phyloP scores from a whole-genome alignment of 495 filamentous ascomycete species.

The Bryoglossum gracile region DNA sequence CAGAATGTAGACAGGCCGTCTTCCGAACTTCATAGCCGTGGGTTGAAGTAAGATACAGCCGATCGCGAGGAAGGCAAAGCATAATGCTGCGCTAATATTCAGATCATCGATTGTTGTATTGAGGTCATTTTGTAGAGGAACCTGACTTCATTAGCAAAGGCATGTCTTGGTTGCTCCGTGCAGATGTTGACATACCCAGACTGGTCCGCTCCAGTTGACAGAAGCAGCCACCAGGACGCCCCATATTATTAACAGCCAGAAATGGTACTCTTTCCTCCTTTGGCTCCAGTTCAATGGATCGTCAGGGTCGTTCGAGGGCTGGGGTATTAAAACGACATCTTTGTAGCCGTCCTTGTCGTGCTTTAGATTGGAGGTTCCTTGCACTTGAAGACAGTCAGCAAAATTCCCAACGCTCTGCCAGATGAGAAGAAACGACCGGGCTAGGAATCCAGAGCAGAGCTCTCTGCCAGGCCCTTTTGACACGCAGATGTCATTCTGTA shows the following conservation, averaged over 20 bases:
- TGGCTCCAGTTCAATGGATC: conserved; percentile 16
- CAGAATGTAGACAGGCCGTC: conserved; percentile 12
- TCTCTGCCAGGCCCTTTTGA: too few relatives aligned
- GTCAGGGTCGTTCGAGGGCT: conserved; percentile 12
- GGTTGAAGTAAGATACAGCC: conserved; percentile 17
- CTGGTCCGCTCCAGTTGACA: conserved; percentile 17
- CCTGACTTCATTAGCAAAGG: not conserved
- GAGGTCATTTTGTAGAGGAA: conserved; percentile 8
- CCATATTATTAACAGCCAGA: conserved; percentile 12
- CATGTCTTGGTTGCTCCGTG: not conserved
- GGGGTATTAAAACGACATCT: conserved; percentile 13
- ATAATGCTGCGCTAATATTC: conserved; percentile 16
- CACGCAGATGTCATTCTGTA: too few relatives aligned
- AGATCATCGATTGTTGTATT: conserved; percentile 12
- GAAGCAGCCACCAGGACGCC: conserved; percentile 6
- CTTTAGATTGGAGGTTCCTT: conserved; percentile 1
- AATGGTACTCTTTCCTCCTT: conserved; percentile 16
- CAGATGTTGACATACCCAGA: not conserved
- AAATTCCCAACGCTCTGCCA: not conserved
- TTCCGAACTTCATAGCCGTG: conserved; percentile 18
- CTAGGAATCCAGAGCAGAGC: too few relatives aligned
- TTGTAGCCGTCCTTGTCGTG: not conserved
- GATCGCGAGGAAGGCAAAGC: conserved; percentile 14
- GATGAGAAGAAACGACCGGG: not conserved
- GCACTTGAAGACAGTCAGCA: not conserved